A percentile compares a stretch with the other conserved stretches of the same genome.
These are phyloP conservation scores for Climacium dendroides DNA, from an alignment of 225 moss, liverwort and hornwort species.

Conservation along the genomic window DNA sequence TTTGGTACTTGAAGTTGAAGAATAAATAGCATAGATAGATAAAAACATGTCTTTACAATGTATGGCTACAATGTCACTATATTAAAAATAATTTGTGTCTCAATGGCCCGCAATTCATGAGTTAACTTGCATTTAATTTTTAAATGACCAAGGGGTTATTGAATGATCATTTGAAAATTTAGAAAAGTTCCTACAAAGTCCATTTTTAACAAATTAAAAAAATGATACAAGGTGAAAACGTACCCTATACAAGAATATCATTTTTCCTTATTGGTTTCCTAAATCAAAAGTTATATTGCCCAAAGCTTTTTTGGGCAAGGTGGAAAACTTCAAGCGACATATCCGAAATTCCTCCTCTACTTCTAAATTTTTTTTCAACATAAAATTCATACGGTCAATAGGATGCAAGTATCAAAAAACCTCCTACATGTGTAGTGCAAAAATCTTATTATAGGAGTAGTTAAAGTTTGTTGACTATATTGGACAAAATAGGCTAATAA, in stretches of 20 bases:
- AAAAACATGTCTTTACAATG: too few relatives aligned
- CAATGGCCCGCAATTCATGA: not conserved
- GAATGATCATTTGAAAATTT: not conserved
- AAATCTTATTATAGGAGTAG: accelerated
- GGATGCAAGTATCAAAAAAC: too few relatives aligned
- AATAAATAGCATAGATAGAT: not conserved
- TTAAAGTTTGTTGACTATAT: not conserved
- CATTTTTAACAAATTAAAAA: not conserved
- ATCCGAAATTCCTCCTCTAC: too few relatives aligned
- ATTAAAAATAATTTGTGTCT: too few relatives aligned
- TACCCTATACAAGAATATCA: accelerated
- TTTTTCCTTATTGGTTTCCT: accelerated
- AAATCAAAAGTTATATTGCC: not conserved
- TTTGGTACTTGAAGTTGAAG: not conserved
- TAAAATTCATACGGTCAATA: not conserved
- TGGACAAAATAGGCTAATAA: accelerated
- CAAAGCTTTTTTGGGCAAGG: accelerated
- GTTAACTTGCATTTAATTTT: not conserved
- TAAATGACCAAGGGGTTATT: not conserved
- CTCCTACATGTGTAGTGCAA: not conserved
- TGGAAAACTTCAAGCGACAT: accelerated
- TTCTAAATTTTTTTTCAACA: too few relatives aligned
- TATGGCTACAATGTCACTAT: too few relatives aligned
- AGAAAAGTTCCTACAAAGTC: not conserved
- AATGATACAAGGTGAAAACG: too few relatives aligned